These are phyloP conservation scores for Piloderma croceum DNA, from an alignment of 768 basidiomycete species.

Conservation along the genomic window DNA sequence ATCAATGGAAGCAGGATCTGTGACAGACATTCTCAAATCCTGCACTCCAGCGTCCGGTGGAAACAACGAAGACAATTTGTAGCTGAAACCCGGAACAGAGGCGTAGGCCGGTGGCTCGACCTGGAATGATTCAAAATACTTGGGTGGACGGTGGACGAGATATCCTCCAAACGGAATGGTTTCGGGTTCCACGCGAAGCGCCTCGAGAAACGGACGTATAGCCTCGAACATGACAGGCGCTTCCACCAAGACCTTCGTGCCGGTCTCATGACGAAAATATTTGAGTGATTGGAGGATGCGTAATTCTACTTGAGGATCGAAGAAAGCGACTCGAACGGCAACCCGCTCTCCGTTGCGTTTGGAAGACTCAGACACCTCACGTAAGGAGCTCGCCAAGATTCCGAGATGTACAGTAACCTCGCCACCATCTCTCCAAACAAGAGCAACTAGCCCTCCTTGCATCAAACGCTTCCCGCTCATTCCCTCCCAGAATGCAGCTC, in stretches of 20 bases:
- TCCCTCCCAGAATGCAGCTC: constrained; percentile 57
- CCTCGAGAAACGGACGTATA: constrained; percentile 62
- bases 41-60: constrained; percentile 31
- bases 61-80: constrained; percentile 53
- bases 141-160: constrained; percentile 40
- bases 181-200: constrained; percentile 52
- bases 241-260: constrained; percentile 45
- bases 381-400: constrained; percentile 35
- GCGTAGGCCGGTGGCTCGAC: constrained; percentile 55
- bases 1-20: constrained; percentile 39
- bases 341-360: constrained; percentile 28
- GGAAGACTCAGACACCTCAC: constrained; percentile 44
- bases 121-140: constrained; percentile 26
- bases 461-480: constrained; percentile 53
- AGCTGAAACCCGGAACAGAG: constrained; percentile 47
- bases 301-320: constrained; percentile 53
- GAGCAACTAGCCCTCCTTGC: constrained; percentile 58
- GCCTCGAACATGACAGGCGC: constrained; percentile 63
- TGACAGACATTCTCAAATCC: constrained; percentile 36
- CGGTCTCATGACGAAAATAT: constrained; percentile 4
- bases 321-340: constrained; percentile 52
- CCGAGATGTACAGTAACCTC: constrained; percentile 49
- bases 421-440: constrained; percentile 39
- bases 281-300: constrained; percentile 35
- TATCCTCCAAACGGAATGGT: constrained; percentile 49